phyloP scores from a whole-genome alignment of 1,139 yeast genomes.

The Candida glucosophila region DNA sequence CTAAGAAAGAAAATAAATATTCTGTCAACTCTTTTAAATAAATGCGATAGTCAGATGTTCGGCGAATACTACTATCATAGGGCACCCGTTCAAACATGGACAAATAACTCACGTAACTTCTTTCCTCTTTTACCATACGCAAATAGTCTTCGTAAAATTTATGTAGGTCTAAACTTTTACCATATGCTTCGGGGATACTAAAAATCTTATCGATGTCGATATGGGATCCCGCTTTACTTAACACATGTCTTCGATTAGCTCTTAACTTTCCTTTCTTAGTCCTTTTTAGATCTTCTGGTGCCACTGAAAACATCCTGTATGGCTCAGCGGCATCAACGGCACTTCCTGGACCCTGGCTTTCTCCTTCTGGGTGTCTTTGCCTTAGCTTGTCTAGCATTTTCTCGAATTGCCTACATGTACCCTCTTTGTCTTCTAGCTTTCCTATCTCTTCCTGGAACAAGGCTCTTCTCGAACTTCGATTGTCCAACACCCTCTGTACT shows the following conservation, averaged over 20 bases:
- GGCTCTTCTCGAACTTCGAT: constrained; percentile 9
- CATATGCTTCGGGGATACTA: constrained; percentile 53
- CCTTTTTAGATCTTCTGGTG: constrained; percentile 11
- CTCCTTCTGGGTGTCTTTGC: constrained; percentile 10
- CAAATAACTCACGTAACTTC: constrained; percentile 46
- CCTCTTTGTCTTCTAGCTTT: constrained; percentile 17
- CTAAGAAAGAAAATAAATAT: constrained; percentile 40
- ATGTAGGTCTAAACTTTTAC: constrained; percentile 54
- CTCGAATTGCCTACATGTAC: constrained; percentile 36
- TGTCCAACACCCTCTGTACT: constrained; percentile 16
- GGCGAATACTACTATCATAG: constrained; percentile 15
- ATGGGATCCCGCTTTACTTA: constrained; percentile 44
- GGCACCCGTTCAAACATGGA: constrained; percentile 34
- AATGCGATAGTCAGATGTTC: constrained; percentile 23
- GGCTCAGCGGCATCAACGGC: constrained; percentile 24
- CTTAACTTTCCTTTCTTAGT: constrained; percentile 12
- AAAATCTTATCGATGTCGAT: constrained; percentile 43
- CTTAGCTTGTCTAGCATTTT: constrained; percentile 23
- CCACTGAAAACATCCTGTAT: constrained; percentile 31
- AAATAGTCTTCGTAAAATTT: constrained; percentile 43
- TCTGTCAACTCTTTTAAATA: constrained; percentile 35
- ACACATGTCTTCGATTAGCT: constrained; percentile 25
- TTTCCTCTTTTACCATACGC: constrained; percentile 25
- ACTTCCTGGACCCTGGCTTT: too few species aligned
- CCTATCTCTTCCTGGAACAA: constrained; percentile 13